These are phyloP conservation scores for Emergomyces africanus DNA, from an alignment of 2,329 filamentous ascomycete species.

Conservation along the genomic window DNA sequence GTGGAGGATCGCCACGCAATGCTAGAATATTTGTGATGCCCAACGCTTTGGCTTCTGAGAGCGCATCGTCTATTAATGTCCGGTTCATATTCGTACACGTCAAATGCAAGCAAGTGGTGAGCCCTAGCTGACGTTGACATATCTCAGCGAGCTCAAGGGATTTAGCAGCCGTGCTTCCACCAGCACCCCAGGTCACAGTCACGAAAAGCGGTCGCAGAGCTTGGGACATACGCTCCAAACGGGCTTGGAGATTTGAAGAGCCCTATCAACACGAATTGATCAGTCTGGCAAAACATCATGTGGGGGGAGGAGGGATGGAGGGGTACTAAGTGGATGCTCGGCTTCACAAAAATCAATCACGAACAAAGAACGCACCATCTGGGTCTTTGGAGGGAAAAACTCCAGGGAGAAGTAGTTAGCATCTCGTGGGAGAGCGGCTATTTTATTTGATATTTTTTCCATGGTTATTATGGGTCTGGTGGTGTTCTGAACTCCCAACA, in stretches of 20 bases:
- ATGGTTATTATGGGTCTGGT: slow-evolving; percentile 1
- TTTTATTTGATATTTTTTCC: slow-evolving; percentile 89
- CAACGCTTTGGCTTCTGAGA: slow-evolving; percentile 80
- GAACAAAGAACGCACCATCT: slow-evolving; percentile 51
- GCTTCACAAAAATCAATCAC: too few relatives aligned
- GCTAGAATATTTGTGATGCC: slow-evolving; percentile 92
- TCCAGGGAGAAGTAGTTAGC: slow-evolving; percentile 89
- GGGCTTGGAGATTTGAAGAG: slow-evolving; percentile 82
- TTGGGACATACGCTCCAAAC: slow-evolving; percentile 87
- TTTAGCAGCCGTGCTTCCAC: slow-evolving; percentile 80
- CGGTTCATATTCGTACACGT: slow-evolving; percentile 98
- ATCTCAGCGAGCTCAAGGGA: slow-evolving; percentile 90
- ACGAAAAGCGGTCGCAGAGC: slow-evolving; percentile 87
- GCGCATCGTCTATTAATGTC: slow-evolving; percentile 68
- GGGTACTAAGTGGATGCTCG: slow-evolving; percentile 1
- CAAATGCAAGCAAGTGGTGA: slow-evolving; percentile 91
- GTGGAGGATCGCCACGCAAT: slow-evolving; percentile 77
- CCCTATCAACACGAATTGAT: slow-evolving; percentile 38
- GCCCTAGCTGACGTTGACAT: slow-evolving; percentile 78
- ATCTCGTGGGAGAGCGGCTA: slow-evolving; percentile 72
- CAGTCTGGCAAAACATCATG: slow-evolving; percentile 10
- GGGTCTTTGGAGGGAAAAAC: slow-evolving; percentile 97
- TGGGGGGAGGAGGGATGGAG: neutral
- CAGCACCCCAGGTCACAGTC: slow-evolving; percentile 95
- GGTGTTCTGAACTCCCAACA: neutral